Evolutionary conservation across 176 grass and related monocot species (phyloP), one percentile per base, ranked within the genome.

Genomic region (Bonia amplexicaulis): DNA sequence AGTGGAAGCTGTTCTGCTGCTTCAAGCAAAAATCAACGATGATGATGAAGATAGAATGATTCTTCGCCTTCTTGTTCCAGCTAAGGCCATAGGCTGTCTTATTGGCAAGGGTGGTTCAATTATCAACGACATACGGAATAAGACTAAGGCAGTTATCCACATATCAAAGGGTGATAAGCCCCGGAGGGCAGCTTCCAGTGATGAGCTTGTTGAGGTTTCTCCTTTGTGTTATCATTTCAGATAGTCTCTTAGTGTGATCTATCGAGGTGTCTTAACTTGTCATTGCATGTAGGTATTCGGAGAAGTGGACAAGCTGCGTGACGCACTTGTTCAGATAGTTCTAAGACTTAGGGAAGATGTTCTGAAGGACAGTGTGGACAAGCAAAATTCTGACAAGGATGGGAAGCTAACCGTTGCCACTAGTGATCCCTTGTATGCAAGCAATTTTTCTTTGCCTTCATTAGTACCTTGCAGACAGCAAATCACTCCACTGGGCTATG

Each of bases 51-150:
- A 90, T 57, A 91, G 45, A 67, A 89, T 93, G 74, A 86, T 79
- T 77, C 86, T 99, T 47, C 89, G 92, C 57, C 88, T 99, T 91
- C 90, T 99, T 88, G 91, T 96, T 54, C 93, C 96, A 10, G 82
- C 65, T 76, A 94, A 88, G 84, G 82, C 91, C 59, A 87, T 99
- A 67, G 97, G 97, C 53, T 99, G 97, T 81, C 89, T 99, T 85
- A 99, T 99, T 82, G 97, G 97, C 85, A 96, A 94, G 87, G 90
- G 91, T 66, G 97, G 97, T 52, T 94, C 88, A 48, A 99, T 99
- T 65, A 83, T 99, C 49, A 96, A 92, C 77, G 93, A 99, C 74
- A 99, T 99, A 88, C 91, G 93, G 57, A 96, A 75, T 79, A 96
- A 81, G 77, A 96, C 91, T 53, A 96, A 90, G 76, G 93, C 93